Base-by-base conservation (phyloP, 352 stramenopile species). In the Globisporangium perplexum region DNA sequence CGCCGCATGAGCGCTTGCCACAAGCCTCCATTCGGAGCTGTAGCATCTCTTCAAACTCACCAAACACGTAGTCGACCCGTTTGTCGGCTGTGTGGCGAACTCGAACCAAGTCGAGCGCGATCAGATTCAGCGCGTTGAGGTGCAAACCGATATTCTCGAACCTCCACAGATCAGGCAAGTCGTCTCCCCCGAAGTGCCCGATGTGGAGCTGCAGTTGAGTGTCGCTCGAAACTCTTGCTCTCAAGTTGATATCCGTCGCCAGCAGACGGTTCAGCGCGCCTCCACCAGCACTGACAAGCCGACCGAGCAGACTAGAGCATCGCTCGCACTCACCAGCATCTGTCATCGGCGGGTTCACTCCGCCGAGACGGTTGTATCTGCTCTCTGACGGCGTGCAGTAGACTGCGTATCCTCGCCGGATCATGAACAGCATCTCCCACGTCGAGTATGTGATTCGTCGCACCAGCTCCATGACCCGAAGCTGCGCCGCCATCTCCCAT, bases 381-480 rank as follows among this genome's bases (percentile, higher is more conserved):
- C 80, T 90, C 38, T 69, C 57, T 8, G 39, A 20, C 4, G 65
- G 31, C 3, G 81, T 86, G 31, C 78, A 88, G 45, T 76, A 46
- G 23, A 57, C 41, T 14, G 69, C 80, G 50, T 90, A 91, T 11
- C 71, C 47, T 44, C 70, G 72, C 35, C 80, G 78, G 51, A 79
- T 67, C 3, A 62, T 60, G 63, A 88, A 93, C 10, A 93, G 73
- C 83, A 93, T 90, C 45, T 91, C 73, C 77, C 83, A 93, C 3
- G 63, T 59, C 2, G 83, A 75, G 52, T 74, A 85, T 0, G 81
- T 90, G 26, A 91, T 82, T 50, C 65, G 57, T 47, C 81, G 66
- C 22, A 90, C 66, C 17, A 90, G 60, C 23, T 90, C 79, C 28
- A 72, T 77, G 5, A 89, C 53, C 6, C 83, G 68, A n/a, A 89